Percentiles rank a stretch among this genome's conserved stretches.
Conservation (phyloP, 495 filamentous ascomycete genomes). For the Ramalina intermedia region DNA sequence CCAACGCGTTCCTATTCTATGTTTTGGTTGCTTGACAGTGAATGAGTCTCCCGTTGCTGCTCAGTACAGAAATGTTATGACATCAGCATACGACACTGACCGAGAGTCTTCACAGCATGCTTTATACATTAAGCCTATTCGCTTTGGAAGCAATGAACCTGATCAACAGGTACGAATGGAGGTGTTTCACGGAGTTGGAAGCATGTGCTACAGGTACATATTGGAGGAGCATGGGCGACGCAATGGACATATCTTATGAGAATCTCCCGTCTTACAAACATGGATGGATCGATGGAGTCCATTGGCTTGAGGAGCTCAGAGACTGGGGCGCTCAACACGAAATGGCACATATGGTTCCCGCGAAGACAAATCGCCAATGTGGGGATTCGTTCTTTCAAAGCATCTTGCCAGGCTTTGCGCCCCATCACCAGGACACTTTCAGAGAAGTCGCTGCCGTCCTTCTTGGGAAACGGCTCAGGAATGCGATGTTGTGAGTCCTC, state of each 20-base stretch:
- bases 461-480: too few relatives aligned
- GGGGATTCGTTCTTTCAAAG: conserved; percentile 40
- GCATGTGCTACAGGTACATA: conserved; percentile 46
- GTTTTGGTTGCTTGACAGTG: too few relatives aligned
- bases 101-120: conserved; percentile 19
- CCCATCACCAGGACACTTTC: conserved; percentile 22
- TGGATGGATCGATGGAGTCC: conserved; percentile 43
- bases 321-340: conserved; percentile 45
- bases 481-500: too few relatives aligned
- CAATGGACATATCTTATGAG: conserved; percentile 33
- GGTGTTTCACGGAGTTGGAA: conserved; percentile 43
- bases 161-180: conserved; percentile 46
- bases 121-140: conserved; percentile 52
- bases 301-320: conserved; percentile 44
- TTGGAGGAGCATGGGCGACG: conserved; percentile 49
- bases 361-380: conserved; percentile 32
- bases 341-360: conserved; percentile 39
- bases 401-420: too few relatives aligned
- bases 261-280: not conserved
- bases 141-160: conserved; percentile 42
- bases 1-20: too few relatives aligned
- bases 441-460: conserved; percentile 38
- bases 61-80: too few relatives aligned
- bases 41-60: too few relatives aligned
- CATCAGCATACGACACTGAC: too few relatives aligned